Evolutionary conservation across 352 stramenopile genomes (phyloP).

Genomic region (Halophytophthora polymorphica): DNA sequence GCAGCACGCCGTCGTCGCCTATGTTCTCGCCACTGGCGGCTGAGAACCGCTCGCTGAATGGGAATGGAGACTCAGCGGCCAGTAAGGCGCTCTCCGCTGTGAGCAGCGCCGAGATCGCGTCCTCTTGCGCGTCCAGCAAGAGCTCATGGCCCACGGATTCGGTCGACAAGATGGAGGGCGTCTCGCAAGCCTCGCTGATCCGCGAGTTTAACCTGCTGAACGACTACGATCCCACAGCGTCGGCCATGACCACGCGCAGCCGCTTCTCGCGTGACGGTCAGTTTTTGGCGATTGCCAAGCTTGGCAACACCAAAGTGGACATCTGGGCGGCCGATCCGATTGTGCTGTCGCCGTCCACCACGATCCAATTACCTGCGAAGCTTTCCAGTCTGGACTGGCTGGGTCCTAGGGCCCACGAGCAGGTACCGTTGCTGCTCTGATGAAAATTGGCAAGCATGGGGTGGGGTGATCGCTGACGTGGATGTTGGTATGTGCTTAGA

Average conservation of each 20-base stretch:
- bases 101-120: constrained; percentile 7
- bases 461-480: no score
- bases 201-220: constrained; percentile 40
- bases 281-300: constrained; percentile 35
- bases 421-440: constrained; percentile 14
- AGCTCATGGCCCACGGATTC: constrained; percentile 11
- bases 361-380: constrained; percentile 24
- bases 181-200: constrained; percentile 23
- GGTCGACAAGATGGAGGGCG: constrained; percentile 2
- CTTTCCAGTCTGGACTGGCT: constrained; percentile 31
- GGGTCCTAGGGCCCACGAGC: constrained; percentile 23
- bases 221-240: constrained; percentile 28
- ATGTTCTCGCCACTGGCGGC: constrained; percentile 25
- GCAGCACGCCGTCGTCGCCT: constrained; percentile 11
- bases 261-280: constrained; percentile 37
- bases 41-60: constrained; percentile 3
- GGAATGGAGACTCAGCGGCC: background rate
- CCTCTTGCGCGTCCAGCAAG: background rate
- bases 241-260: constrained; percentile 27
- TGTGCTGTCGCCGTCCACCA: constrained; percentile 17
- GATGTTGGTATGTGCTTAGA: background rate
- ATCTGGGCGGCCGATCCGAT: constrained; percentile 40
- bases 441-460: background rate
- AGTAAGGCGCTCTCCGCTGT: constrained; percentile 7
- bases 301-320: constrained; percentile 35